Conservation (phyloP, 2,329 filamentous ascomycete species). For the Gliomastix tumulicola region DNA sequence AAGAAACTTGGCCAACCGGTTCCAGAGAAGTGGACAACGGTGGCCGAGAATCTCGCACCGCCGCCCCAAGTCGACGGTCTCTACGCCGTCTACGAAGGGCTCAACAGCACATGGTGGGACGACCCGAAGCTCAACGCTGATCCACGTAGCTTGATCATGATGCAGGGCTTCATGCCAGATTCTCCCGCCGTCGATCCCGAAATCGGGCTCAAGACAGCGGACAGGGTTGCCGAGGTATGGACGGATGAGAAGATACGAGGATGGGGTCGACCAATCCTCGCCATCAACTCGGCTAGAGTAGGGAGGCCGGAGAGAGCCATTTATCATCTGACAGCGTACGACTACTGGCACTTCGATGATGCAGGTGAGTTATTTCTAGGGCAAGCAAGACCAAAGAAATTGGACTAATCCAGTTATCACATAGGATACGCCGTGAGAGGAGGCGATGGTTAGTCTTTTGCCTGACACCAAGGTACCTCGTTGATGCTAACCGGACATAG, state of each 20-base stretch:
- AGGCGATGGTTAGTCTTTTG: slow-evolving; percentile 14
- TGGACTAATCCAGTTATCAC: neutral
- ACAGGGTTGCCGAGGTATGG: slow-evolving; percentile 31
- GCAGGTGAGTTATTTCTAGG: slow-evolving; percentile 15
- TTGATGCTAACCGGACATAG: neutral
- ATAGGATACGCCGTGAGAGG: slow-evolving; percentile 18
- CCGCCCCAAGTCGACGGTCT: slow-evolving; percentile 41
- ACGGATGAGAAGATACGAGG: slow-evolving; percentile 31
- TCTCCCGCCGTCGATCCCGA: slow-evolving; percentile 26
- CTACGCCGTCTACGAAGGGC: slow-evolving; percentile 48
- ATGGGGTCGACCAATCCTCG: slow-evolving; percentile 38
- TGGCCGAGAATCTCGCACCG: slow-evolving; percentile 44
- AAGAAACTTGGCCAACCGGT: slow-evolving; percentile 31
- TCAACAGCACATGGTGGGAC: slow-evolving; percentile 35
- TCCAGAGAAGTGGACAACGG: slow-evolving; percentile 36
- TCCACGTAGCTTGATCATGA: slow-evolving; percentile 36
- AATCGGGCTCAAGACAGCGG: slow-evolving; percentile 24
- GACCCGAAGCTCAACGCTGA: slow-evolving; percentile 26
- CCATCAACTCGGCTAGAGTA: slow-evolving; percentile 34
- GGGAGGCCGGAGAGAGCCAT: slow-evolving; percentile 33
- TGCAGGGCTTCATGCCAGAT: slow-evolving; percentile 35
- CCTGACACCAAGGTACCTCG: too few species aligned
- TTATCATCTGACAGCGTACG: slow-evolving; percentile 29
- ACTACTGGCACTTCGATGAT: slow-evolving; percentile 33
- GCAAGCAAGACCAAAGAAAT: neutral